Base-by-base conservation (phyloP, 345 rosid species). In the Lagerstroemia speciosa region DNA sequence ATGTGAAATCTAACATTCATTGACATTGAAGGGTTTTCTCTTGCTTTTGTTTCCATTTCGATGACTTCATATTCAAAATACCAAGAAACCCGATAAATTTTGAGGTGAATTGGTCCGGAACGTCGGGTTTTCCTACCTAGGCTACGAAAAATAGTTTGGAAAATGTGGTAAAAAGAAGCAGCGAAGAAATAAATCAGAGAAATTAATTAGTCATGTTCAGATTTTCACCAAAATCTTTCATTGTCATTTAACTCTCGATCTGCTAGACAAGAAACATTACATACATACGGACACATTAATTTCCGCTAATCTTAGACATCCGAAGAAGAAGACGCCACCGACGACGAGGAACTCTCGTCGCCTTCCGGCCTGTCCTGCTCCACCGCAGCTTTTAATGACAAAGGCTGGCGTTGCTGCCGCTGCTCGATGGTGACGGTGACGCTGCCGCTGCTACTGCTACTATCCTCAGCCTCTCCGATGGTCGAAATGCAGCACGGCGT, bases 401-500 rank as follows among this genome's bases (percentile, higher is more conserved):
- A 34, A 3, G 45, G 43, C 19, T 11, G 45, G 15, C 48, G 29
- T 15, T 24, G 46, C 46, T 9, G 19, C n/a, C 20, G 6, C 50
- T 26, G 32, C 32, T 6, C 67, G 14, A 16, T 26, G 29, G n/a
- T 22, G 43, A 11, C 20, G 16, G 15, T 41, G 46, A 14, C 46
- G 29, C 43, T 24, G 29, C 40, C 24, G 27, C 45, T 58, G 66
- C 40, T 58, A 19, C n/a, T 46, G 37, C 29, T 58, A 26, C 12
- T 32, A 19, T 62, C 65, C 53, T 71, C 77, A 66, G 78, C 78
- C 31, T 64, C 73, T 69, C 72, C 77, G 58, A 69, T 29, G 2
- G 77, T 74, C 67, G 86, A 73, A 45, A 80, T 79, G 70, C 84
- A 75, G 24, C 78, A 81, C 34, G 74, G 76, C 6, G 87, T 76